These are phyloP conservation scores for Rhizopus sp. DNA, from an alignment of 371 early-diverging fungal species.

Conservation along the genomic window DNA sequence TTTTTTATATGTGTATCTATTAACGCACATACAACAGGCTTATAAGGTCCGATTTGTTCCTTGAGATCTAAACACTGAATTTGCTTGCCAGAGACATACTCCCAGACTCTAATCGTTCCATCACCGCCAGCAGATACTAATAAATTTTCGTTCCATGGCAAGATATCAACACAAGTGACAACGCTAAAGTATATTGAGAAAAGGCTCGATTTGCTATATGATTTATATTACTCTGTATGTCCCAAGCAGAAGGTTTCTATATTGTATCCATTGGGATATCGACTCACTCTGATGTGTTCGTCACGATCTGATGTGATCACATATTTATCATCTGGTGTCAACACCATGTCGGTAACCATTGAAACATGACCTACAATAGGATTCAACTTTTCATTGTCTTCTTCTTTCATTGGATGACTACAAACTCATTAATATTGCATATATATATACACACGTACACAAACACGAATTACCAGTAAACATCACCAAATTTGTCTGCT, in stretches of 20 bases:
- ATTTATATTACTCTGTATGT: slow-evolving; percentile 74
- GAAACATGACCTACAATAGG: slow-evolving; percentile 94
- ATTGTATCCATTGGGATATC: slow-evolving; percentile 86
- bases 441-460: too few relatives aligned
- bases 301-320: slow-evolving; percentile 94
- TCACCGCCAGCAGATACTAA: slow-evolving; percentile 92
- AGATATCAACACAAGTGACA: slow-evolving; percentile 60
- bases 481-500: slow-evolving; percentile 98
- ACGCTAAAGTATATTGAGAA: slow-evolving; percentile 44
- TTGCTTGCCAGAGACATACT: slow-evolving; percentile 53
- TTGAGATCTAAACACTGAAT: slow-evolving; percentile 46
- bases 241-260: slow-evolving; percentile 90
- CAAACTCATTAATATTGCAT: background rate
- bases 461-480: slow-evolving; percentile 62
- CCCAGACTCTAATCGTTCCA: slow-evolving; percentile 79
- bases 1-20: too few relatives aligned
- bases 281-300: slow-evolving; percentile 92
- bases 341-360: slow-evolving; percentile 85
- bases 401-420: slow-evolving; percentile 42
- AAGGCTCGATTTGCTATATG: background rate
- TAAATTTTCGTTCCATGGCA: slow-evolving; percentile 51
- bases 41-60: slow-evolving; percentile 44
- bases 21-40: slow-evolving; percentile 29
- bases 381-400: slow-evolving; percentile 44
- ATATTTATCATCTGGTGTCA: slow-evolving; percentile 61